phyloP scores from a whole-genome alignment of 108 stramenopile genomes.

The Skeletonema potamos region DNA sequence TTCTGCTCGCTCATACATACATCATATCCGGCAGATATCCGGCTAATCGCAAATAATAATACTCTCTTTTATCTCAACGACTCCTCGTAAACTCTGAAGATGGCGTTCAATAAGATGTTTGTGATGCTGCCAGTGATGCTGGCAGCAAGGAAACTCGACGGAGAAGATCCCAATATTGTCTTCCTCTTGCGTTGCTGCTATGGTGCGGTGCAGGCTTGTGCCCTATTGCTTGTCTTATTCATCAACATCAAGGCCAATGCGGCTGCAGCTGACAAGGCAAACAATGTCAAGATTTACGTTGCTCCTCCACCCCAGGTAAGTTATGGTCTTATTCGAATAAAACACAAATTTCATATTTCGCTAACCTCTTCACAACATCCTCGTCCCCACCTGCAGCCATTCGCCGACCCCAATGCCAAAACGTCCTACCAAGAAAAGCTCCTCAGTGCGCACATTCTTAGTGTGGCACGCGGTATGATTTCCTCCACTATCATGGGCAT shows the following conservation, averaged over 20 bases:
- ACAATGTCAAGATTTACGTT: constrained; percentile 65
- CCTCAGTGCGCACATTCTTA: constrained; percentile 51
- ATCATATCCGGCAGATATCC: too few species aligned
- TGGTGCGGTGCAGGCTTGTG: constrained; percentile 59
- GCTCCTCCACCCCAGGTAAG: constrained; percentile 79
- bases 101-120: constrained; percentile 76
- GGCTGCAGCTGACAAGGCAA: constrained; percentile 22
- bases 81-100: constrained; percentile 1
- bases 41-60: too few species aligned
- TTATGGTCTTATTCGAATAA: too few species aligned
- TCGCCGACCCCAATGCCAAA: constrained; percentile 77
- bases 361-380: too few species aligned
- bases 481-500: constrained; percentile 79
- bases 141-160: constrained; percentile 82
- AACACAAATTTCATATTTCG: too few species aligned
- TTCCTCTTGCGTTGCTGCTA: constrained; percentile 73
- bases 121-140: constrained; percentile 89
- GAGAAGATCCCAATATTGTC: constrained; percentile 81
- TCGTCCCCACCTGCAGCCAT: constrained; percentile 49
- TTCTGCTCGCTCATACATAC: too few species aligned
- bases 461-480: constrained; percentile 57
- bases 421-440: constrained; percentile 71
- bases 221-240: constrained; percentile 58
- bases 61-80: too few species aligned
- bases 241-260: constrained; percentile 61